Evolutionary conservation across 2,329 filamentous ascomycete genomes (phyloP), one percentile per base, ranked within the genome.

Genomic region (Myriangium duriaei): DNA sequence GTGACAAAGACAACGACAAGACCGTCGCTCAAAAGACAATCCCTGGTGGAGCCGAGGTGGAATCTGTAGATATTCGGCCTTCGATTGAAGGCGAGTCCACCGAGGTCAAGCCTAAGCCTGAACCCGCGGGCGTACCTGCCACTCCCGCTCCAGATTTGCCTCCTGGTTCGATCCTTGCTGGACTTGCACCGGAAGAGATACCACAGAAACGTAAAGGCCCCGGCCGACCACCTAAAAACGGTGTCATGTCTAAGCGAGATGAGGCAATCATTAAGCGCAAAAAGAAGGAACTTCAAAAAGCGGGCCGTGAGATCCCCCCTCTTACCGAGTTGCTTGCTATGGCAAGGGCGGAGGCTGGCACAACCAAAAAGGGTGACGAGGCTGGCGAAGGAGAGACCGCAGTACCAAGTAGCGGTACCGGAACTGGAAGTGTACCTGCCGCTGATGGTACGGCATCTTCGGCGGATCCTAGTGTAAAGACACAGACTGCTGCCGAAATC

Each of bases 191-290:
- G 4, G 52, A 52, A 28, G 49, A 58, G 30, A 58, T 66, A 4
- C 59, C 74, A 18, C 71, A 74, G 17, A 80, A 74, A 58, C 78
- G 80, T 45, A 76, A 81, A 47, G 82, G 82, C 11, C 82, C 82
- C 7, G 82, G 82, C n/a, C 67, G 82, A 37, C 82, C 82, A 13
- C 82, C 82, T 0, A 87, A 87, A 61, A 81, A 87, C 51, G 82
- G 82, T 17, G 71, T 85, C 53, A 83, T 86, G 74, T 87, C 81
- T 1, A 86, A 86, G 59, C 69, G 82, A 40, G 79, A 86, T 40
- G 47, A 55, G 42, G 43, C 51, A 5, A 48, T 50, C 18, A 51
- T 54, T 32, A 56, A 52, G 37, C 47, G 51, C 21, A 63, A 43
- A 49, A 51, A 44, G 41, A 58, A 51, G 42, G 57, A 60, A 43